These are phyloP conservation scores for Diaporthe caulivora DNA, from an alignment of 2,329 filamentous ascomycete genomes.

Conservation along the genomic window DNA sequence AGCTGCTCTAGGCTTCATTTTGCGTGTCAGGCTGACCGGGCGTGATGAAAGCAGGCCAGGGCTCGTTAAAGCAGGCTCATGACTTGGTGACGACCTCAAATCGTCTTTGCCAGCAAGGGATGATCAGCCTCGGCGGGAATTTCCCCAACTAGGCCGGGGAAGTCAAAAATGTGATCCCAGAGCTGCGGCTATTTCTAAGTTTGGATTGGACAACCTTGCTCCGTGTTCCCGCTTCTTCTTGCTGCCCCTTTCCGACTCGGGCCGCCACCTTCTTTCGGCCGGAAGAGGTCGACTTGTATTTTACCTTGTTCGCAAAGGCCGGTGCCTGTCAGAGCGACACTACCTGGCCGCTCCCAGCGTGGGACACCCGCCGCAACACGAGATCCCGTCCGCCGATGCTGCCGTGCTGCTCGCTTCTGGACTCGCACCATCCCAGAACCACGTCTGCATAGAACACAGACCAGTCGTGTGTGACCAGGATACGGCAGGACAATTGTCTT, in stretches of 20 bases:
- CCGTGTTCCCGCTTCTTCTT: neutral
- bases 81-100: slow-evolving; percentile 4
- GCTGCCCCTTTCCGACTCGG: slow-evolving; percentile 30
- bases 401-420: slow-evolving; percentile 4
- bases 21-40: neutral
- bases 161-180: slow-evolving; percentile 17
- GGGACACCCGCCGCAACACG: slow-evolving; percentile 24
- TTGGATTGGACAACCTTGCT: slow-evolving; percentile 30
- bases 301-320: neutral
- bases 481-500: slow-evolving; percentile 12
- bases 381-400: slow-evolving; percentile 19
- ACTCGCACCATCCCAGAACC: neutral
- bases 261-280: slow-evolving; percentile 26
- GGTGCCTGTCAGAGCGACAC: slow-evolving; percentile 1
- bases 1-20: slow-evolving; percentile 4
- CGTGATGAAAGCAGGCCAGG: neutral
- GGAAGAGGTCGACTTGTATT: neutral
- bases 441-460: slow-evolving; percentile 6
- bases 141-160: neutral
- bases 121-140: neutral
- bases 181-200: slow-evolving; percentile 29
- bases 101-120: neutral
- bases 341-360: neutral
- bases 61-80: neutral
- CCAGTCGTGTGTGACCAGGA: slow-evolving; percentile 12